These are phyloP conservation scores for Pulveroboletus sp. DNA, from an alignment of 1,284 basidiomycete species.

Conservation along the genomic window DNA sequence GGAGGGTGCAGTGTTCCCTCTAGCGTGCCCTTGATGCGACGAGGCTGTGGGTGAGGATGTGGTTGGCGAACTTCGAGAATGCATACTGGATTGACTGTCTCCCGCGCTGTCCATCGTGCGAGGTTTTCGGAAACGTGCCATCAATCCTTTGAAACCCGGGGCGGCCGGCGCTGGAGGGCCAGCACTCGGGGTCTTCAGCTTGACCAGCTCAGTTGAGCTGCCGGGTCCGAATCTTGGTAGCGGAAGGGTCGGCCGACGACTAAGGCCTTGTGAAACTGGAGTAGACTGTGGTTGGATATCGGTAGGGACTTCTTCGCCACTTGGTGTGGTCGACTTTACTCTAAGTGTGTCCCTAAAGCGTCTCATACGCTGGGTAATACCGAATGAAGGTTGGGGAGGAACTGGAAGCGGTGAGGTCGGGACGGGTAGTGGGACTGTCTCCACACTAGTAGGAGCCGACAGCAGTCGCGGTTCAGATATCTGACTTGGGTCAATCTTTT, in stretches of 20 bases:
- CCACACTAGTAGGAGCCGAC: slow-evolving; percentile 73
- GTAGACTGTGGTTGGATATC: slow-evolving; percentile 43
- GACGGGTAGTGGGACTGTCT: slow-evolving; percentile 65
- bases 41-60: slow-evolving; percentile 35
- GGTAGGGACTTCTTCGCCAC: slow-evolving; percentile 52
- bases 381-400: slow-evolving; percentile 42
- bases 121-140: slow-evolving; percentile 74
- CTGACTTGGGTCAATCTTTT: slow-evolving; percentile 65
- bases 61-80: slow-evolving; percentile 35
- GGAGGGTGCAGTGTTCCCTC: slow-evolving; percentile 22
- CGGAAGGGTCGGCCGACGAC: slow-evolving; percentile 40
- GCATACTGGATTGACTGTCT: slow-evolving; percentile 36
- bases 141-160: slow-evolving; percentile 75
- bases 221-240: slow-evolving; percentile 38
- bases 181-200: slow-evolving; percentile 51
- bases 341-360: slow-evolving; percentile 69
- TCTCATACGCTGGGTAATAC: slow-evolving; percentile 66
- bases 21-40: slow-evolving; percentile 35
- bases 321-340: slow-evolving; percentile 51
- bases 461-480: slow-evolving; percentile 75
- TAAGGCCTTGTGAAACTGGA: slow-evolving; percentile 41
- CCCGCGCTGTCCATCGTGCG: slow-evolving; percentile 41
- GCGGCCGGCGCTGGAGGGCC: slow-evolving; percentile 69
- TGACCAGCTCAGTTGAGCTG: slow-evolving; percentile 52
- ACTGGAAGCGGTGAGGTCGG: slow-evolving; percentile 34